Percentiles rank a stretch among this genome's conserved stretches.
phyloP scores from a whole-genome alignment of 805 yeast species.

The Ogataea methylovora region DNA sequence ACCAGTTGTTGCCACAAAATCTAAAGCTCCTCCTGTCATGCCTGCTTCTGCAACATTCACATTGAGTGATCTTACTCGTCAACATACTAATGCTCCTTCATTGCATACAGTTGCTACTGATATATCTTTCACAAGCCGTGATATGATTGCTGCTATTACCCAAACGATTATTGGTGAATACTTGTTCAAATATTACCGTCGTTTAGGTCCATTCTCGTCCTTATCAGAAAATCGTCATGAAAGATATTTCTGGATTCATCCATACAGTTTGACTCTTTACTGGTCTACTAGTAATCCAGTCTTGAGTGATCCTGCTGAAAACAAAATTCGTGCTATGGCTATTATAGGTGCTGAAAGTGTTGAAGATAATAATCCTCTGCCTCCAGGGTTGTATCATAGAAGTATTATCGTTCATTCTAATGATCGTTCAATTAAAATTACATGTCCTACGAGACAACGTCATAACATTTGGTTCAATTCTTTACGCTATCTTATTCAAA shows the following conservation, averaged over 20 bases:
- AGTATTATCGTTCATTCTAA: slow-evolving; percentile 67
- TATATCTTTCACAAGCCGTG: slow-evolving; percentile 58
- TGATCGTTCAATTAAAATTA: slow-evolving; percentile 60
- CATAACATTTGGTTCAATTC: slow-evolving; percentile 92
- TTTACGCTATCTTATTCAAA: slow-evolving; percentile 62
- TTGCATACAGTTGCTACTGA: slow-evolving; percentile 41
- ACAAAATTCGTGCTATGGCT: slow-evolving; percentile 71
- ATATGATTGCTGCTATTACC: slow-evolving; percentile 78
- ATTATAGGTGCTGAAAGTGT: slow-evolving; percentile 73
- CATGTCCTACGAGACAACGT: slow-evolving; percentile 81
- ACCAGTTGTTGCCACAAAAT: not conserved
- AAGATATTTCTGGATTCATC: slow-evolving; percentile 94
- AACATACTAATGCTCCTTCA: slow-evolving; percentile 13
- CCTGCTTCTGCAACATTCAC: slow-evolving; percentile 3
- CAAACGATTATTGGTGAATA: slow-evolving; percentile 94
- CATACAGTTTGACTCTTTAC: slow-evolving; percentile 81
- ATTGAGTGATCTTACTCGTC: slow-evolving; percentile 3
- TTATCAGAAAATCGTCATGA: slow-evolving; percentile 80
- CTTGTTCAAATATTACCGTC: slow-evolving; percentile 76
- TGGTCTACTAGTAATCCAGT: slow-evolving; percentile 86
- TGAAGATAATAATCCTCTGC: slow-evolving; percentile 78
- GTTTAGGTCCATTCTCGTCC: slow-evolving; percentile 65
- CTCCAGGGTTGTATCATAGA: slow-evolving; percentile 83
- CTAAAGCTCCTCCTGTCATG: slow-evolving; percentile 1
- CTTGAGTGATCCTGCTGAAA: slow-evolving; percentile 54